Evolutionary conservation across 495 filamentous ascomycete genomes (phyloP).

Genomic region (Talaromyces borbonicus): DNA sequence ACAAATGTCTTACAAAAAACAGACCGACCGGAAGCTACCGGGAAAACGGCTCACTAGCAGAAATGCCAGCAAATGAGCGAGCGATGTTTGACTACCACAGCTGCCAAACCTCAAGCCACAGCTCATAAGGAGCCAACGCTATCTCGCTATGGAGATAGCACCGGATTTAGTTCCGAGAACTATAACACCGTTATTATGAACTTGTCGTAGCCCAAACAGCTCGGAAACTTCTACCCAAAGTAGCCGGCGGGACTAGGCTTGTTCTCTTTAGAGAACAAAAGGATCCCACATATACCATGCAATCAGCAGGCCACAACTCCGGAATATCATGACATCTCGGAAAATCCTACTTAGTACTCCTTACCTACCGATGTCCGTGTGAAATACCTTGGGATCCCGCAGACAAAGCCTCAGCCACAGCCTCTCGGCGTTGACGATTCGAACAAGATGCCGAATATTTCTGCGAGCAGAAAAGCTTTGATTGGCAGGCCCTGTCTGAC

Average conservation of each 20-base stretch:
- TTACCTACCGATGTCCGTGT: no score
- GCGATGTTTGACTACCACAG: no score
- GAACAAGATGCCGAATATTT: slow-evolving; percentile 4
- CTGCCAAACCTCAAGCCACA: no score
- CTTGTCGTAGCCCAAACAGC: background rate
- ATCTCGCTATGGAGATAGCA: no score
- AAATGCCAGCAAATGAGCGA: no score
- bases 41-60: no score
- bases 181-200: slow-evolving; percentile 7
- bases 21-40: no score
- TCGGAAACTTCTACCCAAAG: background rate
- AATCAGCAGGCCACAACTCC: background rate
- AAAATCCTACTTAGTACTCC: no score
- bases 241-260: background rate
- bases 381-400: background rate
- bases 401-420: background rate
- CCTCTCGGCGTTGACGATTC: background rate
- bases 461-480: slow-evolving; percentile 2
- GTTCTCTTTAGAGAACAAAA: background rate
- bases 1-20: no score
- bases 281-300: background rate
- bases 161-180: no score
- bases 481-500: slow-evolving; percentile 13
- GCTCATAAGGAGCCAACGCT: no score
- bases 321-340: no score